Evolutionary conservation across 139 green algal genomes (phyloP).

Genomic region (Marvania coccoides): DNA sequence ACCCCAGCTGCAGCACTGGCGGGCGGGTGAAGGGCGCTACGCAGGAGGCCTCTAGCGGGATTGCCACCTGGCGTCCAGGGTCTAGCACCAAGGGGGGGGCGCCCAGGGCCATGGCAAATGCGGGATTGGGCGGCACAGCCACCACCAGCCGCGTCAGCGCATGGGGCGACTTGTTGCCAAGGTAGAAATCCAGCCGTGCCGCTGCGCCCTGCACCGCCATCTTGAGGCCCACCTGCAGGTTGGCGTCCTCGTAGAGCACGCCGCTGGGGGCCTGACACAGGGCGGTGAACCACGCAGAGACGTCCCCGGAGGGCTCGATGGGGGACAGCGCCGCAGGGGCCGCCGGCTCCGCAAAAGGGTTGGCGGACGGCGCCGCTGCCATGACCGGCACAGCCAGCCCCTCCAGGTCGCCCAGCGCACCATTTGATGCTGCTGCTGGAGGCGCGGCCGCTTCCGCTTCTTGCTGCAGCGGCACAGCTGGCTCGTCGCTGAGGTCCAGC

Average conservation of each 20-base stretch:
- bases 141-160: slow-evolving; percentile 31
- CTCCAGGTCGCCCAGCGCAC: background rate
- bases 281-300: slow-evolving; percentile 55
- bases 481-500: slow-evolving; percentile 1
- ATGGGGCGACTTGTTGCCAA: slow-evolving; percentile 81
- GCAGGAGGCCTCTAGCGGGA: slow-evolving; percentile 46
- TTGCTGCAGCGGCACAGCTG: background rate
- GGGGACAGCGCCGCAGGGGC: background rate
- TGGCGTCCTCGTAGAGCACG: slow-evolving; percentile 92
- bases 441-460: background rate
- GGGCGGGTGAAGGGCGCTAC: slow-evolving; percentile 28
- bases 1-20: slow-evolving; percentile 49
- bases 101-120: slow-evolving; percentile 39
- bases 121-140: slow-evolving; percentile 27
- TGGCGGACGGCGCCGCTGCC: background rate
- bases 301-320: slow-evolving; percentile 41
- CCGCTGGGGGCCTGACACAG: slow-evolving; percentile 49
- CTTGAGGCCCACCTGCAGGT: slow-evolving; percentile 89
- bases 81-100: slow-evolving; percentile 35
- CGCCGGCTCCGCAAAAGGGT: slow-evolving; percentile 9
- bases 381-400: background rate
- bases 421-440: background rate
- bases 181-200: slow-evolving; percentile 66
- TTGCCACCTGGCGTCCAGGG: slow-evolving; percentile 30
- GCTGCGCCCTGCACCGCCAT: slow-evolving; percentile 35